Conservation (phyloP, 306 rosid genomes). For the Cucurbita maxima region DNA sequence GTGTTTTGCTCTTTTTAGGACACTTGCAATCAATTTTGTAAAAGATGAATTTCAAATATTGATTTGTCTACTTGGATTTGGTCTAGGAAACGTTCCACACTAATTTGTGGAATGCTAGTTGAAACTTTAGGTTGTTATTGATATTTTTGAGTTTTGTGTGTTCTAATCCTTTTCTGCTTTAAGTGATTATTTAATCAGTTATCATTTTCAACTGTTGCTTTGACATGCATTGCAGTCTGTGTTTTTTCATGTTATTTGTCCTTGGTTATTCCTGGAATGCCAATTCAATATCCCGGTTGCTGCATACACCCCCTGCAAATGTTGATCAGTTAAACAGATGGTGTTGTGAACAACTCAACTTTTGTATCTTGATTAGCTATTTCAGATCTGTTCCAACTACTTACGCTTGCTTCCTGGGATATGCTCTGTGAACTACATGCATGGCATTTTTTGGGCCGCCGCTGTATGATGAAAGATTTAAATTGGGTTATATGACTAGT, state of each 20-base stretch:
- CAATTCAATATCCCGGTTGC: slow-evolving; percentile 61
- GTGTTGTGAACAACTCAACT: slow-evolving; percentile 16
- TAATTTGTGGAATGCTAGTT: neutral
- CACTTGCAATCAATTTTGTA: neutral
- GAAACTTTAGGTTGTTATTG: neutral
- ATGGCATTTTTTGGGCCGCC: slow-evolving; percentile 5
- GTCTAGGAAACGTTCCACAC: neutral
- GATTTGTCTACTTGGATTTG: neutral
- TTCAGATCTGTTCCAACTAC: slow-evolving; percentile 28
- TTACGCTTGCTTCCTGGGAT: slow-evolving; percentile 21
- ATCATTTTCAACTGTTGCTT: slow-evolving; percentile 1
- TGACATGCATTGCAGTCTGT: slow-evolving; percentile 17
- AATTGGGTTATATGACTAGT: neutral
- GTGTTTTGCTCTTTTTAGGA: neutral
- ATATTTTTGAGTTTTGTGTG: neutral
- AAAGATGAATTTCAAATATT: neutral
- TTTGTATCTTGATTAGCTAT: slow-evolving; percentile 26
- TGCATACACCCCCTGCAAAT: slow-evolving; percentile 38
- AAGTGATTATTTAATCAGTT: neutral
- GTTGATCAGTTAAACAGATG: slow-evolving; percentile 33
- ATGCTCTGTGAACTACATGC: slow-evolving; percentile 16
- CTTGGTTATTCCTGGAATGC: slow-evolving; percentile 30
- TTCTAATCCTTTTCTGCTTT: neutral
- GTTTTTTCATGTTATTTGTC: neutral
- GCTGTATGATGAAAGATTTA: neutral